Evolutionary conservation across 2,329 filamentous ascomycete species (phyloP).

Genomic region (Leptodontidium sp.): DNA sequence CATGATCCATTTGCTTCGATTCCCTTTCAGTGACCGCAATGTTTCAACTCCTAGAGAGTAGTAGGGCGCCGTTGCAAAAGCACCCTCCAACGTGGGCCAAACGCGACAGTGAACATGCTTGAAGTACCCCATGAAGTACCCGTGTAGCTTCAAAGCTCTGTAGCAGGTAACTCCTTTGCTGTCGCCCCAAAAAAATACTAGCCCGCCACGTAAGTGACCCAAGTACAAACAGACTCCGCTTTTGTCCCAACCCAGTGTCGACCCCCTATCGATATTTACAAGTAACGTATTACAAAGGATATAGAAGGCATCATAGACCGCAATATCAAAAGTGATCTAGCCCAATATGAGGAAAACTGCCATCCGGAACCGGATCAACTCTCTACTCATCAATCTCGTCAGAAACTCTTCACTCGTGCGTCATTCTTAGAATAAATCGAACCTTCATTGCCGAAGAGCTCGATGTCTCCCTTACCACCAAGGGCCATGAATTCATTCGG

Average conservation of each 20-base stretch:
- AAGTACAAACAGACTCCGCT: conserved; percentile 20
- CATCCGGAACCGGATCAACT: conserved; percentile 8
- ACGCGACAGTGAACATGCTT: too few species aligned
- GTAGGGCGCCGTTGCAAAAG: too few species aligned
- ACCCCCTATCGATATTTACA: conserved; percentile 29
- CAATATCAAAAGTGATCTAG: conserved; percentile 11
- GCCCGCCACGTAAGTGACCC: neutral
- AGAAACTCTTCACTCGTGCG: conserved; percentile 20
- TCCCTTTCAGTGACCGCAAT: neutral
- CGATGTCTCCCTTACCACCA: conserved; percentile 86
- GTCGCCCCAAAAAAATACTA: neutral
- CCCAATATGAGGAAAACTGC: conserved; percentile 6
- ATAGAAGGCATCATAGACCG: conserved; percentile 21
- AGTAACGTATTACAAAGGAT: conserved; percentile 32
- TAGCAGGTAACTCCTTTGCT: neutral
- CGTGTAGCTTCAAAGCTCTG: too few species aligned
- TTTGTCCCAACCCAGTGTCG: conserved; percentile 26
- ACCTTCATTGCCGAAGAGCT: conserved; percentile 73
- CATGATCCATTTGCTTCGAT: conserved; percentile 7
- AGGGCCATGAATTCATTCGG: conserved; percentile 82
- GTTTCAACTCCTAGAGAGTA: neutral
- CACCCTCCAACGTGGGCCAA: too few species aligned
- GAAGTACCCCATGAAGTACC: neutral
- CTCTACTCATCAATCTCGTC: conserved; percentile 2
- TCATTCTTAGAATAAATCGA: conserved; percentile 56